Evolutionary conservation across 2,329 filamentous ascomycete species (phyloP), one percentile per base, ranked within the genome.

Genomic region (Didymella pomorum): DNA sequence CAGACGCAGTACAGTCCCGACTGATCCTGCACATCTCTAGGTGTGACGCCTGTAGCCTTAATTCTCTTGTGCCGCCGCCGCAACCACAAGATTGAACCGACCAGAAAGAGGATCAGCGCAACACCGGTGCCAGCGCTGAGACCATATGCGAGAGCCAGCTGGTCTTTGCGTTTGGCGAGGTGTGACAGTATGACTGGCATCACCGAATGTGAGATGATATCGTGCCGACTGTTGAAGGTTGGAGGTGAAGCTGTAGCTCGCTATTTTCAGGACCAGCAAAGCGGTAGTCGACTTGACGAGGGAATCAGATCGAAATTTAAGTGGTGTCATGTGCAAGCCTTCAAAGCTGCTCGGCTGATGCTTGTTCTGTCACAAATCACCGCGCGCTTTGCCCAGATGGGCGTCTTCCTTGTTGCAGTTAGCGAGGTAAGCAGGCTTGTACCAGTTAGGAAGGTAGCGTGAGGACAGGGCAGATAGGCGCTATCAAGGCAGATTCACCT

Each of bases 171-270:
- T 33, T 31, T 51, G 37, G n/a, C 8, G 25, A 31, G 8, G 3
- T 7, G 35, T 4, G 14, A 35, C 3, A 4, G 11, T 16, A n/a
- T 37, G 31, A 37, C 20, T n/a, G 6, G 82, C 86, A 37, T 37
- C n/a, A 6, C 6, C 4, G 11, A 33, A 14, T 16, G 3, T 7
- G 31, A 33, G 12, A 29, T 11, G n/a, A n/a, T n/a, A n/a, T n/a
- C n/a, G n/a, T n/a, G n/a, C n/a, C n/a, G n/a, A n/a, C n/a, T n/a
- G n/a, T n/a, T n/a, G n/a, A n/a, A n/a, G n/a, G n/a, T n/a, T n/a
- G n/a, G 11, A 29, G 10, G 28, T 11, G 10, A 10, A 3, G 28
- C 10, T 29, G 28, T n/a, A n/a, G n/a, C n/a, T n/a, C n/a, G n/a
- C n/a, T n/a, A n/a, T n/a, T n/a, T n/a, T n/a, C n/a, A n/a, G n/a